A percentile compares a stretch with the other conserved stretches of the same genome.
Conservation (phyloP, 306 rosid genomes). For the Glycine tomentella region DNA sequence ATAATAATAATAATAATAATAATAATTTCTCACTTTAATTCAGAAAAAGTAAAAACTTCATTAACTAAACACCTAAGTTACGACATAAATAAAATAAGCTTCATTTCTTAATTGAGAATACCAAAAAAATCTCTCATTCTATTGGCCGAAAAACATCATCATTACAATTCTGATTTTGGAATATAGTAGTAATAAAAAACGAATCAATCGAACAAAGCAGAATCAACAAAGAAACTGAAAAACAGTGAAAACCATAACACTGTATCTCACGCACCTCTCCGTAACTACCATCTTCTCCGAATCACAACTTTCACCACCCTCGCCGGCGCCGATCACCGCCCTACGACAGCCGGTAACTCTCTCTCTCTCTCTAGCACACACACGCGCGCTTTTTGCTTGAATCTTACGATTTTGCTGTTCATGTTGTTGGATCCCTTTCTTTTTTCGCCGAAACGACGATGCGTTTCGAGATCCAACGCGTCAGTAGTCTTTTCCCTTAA, state of each 20-base stretch:
- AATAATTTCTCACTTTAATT: too few relatives aligned
- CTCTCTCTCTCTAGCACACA: neutral
- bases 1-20: too few relatives aligned
- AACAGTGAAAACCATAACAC: constrained; percentile 35
- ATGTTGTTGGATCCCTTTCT: constrained; percentile 25
- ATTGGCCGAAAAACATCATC: constrained; percentile 42
- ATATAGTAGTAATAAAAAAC: neutral
- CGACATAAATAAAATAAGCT: neutral
- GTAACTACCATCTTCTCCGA: neutral
- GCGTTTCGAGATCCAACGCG: constrained; percentile 33
- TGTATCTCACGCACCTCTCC: neutral
- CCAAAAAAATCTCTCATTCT: neutral
- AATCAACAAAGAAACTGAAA: constrained; percentile 2
- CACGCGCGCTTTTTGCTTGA: neutral
- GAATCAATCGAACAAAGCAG: neutral
- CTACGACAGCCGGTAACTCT: constrained; percentile 25
- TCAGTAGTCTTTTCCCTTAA: neutral
- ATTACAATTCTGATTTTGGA: neutral
- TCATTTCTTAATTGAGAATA: neutral
- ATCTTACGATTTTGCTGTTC: constrained; percentile 12
- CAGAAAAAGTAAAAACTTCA: too few relatives aligned
- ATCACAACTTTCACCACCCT: neutral
- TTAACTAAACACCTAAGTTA: neutral
- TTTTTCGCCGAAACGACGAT: constrained; percentile 4
- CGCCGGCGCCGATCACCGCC: constrained; percentile 3